Percentiles rank a stretch among this genome's conserved stretches.
These are phyloP conservation scores for Phytomonas francai DNA, from an alignment of 208 protist genomes.

Conservation along the genomic window DNA sequence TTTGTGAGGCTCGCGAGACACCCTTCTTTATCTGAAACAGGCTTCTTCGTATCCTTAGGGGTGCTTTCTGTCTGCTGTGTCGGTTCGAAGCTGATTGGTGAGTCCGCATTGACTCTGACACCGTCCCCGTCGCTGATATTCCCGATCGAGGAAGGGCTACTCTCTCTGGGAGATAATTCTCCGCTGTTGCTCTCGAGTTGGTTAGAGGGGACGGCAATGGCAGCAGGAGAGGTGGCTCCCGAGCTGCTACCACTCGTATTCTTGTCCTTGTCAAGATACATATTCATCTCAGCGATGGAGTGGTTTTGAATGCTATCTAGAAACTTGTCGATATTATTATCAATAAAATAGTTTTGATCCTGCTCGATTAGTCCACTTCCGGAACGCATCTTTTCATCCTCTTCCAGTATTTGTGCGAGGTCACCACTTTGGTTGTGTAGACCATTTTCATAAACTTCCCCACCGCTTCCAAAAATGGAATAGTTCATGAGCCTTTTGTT, in stretches of 20 bases:
- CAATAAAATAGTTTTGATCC: background rate
- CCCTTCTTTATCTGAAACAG: background rate
- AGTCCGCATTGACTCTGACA: background rate
- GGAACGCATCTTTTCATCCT: slow-evolving; percentile 39
- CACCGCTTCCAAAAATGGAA: background rate
- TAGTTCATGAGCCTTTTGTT: slow-evolving; percentile 7
- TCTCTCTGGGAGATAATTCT: background rate
- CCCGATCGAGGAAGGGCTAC: background rate
- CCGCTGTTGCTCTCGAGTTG: background rate
- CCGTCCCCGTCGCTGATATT: background rate
- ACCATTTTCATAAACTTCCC: slow-evolving; percentile 18
- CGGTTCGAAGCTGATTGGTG: slow-evolving; percentile 9
- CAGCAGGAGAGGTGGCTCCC: background rate
- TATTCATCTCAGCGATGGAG: background rate
- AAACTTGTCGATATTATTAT: background rate
- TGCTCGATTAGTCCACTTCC: background rate
- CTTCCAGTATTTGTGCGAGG: slow-evolving; percentile 44
- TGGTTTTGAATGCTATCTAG: background rate
- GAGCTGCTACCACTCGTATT: background rate
- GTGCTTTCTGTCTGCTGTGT: background rate
- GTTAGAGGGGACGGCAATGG: background rate
- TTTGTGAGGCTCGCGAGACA: background rate
- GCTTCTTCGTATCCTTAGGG: background rate
- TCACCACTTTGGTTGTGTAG: slow-evolving; percentile 65
- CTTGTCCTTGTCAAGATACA: background rate